Evolutionary conservation across 2,329 filamentous ascomycete species (phyloP).

Genomic region (Alternaria sp.): DNA sequence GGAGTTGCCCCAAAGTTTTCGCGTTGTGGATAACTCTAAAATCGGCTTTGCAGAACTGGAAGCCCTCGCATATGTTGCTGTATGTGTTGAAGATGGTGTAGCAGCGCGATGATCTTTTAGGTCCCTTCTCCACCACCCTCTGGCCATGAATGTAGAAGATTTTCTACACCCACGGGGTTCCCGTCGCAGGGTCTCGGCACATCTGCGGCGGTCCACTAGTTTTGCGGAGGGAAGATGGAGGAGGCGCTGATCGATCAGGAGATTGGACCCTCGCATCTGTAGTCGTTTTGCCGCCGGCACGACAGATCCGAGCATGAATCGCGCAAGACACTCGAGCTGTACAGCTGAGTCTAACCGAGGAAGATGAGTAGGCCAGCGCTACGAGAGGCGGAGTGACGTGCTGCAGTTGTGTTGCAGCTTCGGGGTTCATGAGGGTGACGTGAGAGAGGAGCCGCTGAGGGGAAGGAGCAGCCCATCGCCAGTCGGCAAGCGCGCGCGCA

Average conservation of each 20-base stretch:
- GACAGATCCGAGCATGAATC: conserved; percentile 3
- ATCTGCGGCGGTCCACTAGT: conserved; percentile 24
- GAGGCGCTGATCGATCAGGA: conserved; percentile 4
- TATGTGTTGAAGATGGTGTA: background rate
- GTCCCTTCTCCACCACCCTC: background rate
- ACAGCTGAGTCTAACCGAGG: background rate
- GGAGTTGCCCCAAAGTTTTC: background rate
- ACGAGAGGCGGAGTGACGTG: background rate
- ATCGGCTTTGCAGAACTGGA: background rate
- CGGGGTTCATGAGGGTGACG: background rate
- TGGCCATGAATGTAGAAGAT: conserved; percentile 4
- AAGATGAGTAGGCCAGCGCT: background rate
- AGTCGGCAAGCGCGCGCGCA: conserved; percentile 13
- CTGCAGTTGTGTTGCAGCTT: background rate
- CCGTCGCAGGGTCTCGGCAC: conserved; percentile 14
- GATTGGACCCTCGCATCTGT: conserved; percentile 16
- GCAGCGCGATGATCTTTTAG: conserved; percentile 2
- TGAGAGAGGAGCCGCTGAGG: background rate
- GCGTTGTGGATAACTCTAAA: background rate
- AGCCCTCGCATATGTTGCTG: conserved; percentile 3
- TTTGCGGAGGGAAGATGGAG: conserved; percentile 16
- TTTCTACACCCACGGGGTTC: conserved; percentile 12
- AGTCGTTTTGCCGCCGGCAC: conserved; percentile 8
- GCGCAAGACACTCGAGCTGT: background rate
- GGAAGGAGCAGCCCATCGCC: background rate